Percentiles rank a stretch among this genome's conserved stretches.
Evolutionary conservation across 352 stramenopile genomes (phyloP).

Genomic region (Pythium folliculosum): DNA sequence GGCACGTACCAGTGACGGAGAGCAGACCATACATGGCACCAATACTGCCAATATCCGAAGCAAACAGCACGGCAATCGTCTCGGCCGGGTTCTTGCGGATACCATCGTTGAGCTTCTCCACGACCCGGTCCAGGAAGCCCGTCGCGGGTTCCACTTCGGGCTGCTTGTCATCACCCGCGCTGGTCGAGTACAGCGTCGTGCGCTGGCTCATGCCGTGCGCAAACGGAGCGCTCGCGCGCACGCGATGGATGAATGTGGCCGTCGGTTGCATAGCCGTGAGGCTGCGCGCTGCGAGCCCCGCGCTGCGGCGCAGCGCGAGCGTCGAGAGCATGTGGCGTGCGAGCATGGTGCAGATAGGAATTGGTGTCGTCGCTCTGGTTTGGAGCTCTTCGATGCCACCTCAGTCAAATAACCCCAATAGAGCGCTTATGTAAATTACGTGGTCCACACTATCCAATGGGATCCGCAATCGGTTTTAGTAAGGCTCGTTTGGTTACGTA

Average conservation of each 20-base stretch:
- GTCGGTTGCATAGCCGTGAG: not conserved
- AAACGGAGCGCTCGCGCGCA: not conserved
- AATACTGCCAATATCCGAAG: constrained; percentile 82
- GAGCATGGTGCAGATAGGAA: not conserved
- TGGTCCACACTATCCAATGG: not conserved
- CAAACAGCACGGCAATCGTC: constrained; percentile 76
- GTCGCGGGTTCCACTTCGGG: not conserved
- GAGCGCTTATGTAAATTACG: too few relatives aligned
- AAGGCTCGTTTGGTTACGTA: too few relatives aligned
- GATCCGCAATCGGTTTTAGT: not conserved
- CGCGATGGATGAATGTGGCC: not conserved
- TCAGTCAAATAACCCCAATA: not conserved
- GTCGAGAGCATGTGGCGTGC: constrained; percentile 8
- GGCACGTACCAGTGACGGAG: constrained; percentile 29
- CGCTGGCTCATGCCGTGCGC: not conserved
- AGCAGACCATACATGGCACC: constrained; percentile 78
- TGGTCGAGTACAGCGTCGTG: constrained; percentile 23
- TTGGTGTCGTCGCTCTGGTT: constrained; percentile 2
- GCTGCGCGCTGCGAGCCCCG: not conserved
- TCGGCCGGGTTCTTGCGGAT: constrained; percentile 75
- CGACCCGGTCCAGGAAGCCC: constrained; percentile 63
- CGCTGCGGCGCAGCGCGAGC: constrained; percentile 6
- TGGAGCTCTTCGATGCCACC: not conserved
- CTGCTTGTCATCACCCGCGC: constrained; percentile 1
- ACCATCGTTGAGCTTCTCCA: constrained; percentile 74